Evolutionary conservation across 106 monocot species (phyloP).

Genomic region (Vanilla planifolia): DNA sequence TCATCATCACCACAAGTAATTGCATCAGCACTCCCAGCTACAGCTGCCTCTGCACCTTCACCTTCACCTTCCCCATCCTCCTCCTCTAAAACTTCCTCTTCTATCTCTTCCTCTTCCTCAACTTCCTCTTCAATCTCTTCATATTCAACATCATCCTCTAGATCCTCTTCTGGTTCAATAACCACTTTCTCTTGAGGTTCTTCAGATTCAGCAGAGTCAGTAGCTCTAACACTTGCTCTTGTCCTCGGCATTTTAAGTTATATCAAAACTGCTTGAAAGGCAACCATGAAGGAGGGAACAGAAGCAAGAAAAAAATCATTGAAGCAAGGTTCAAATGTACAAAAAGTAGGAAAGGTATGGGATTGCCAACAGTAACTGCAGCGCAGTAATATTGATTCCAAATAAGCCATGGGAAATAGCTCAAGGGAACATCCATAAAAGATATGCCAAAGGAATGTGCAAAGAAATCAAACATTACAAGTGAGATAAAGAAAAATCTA

Average conservation of each 20-base stretch:
- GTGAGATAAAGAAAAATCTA: neutral
- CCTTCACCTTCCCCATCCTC: conserved; percentile 17
- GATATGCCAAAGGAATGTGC: neutral
- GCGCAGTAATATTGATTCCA: conserved; percentile 33
- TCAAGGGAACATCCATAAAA: conserved; percentile 5
- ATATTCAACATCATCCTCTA: conserved; percentile 30
- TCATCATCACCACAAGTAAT: conserved; percentile 8
- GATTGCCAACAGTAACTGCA: conserved; percentile 40
- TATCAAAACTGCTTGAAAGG: conserved; percentile 31
- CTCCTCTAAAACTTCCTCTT: conserved; percentile 19
- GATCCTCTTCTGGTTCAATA: conserved; percentile 25
- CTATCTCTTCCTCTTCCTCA: conserved; percentile 23
- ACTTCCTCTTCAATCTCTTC: conserved; percentile 30
- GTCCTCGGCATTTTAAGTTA: conserved; percentile 43
- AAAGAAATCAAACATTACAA: neutral
- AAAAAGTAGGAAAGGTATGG: conserved; percentile 35
- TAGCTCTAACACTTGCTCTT: conserved; percentile 15
- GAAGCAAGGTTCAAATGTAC: conserved; percentile 26
- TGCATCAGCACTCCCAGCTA: conserved; percentile 5
- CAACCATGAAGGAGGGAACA: conserved; percentile 54
- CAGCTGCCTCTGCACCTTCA: conserved; percentile 5
- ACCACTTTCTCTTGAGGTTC: conserved; percentile 27
- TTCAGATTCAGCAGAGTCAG: conserved; percentile 20
- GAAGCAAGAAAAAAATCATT: conserved; percentile 42
- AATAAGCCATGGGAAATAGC: conserved; percentile 20